Percentiles rank a stretch among this genome's conserved stretches.
phyloP scores from a whole-genome alignment of 1,284 basidiomycete genomes.

The Hypsizygus ulmarius region DNA sequence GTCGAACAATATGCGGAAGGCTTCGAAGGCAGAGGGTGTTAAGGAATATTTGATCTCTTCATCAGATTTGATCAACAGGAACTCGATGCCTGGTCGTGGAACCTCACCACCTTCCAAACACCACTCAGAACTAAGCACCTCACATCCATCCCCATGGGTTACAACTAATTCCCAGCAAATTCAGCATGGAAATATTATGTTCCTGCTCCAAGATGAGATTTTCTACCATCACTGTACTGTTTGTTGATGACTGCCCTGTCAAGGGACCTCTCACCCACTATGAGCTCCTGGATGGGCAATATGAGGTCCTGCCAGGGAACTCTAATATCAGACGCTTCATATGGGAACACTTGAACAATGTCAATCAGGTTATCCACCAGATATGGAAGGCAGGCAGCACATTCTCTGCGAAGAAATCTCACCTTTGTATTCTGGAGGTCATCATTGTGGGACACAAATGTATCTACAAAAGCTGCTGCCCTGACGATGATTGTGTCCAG shows the following conservation, averaged over 20 bases:
- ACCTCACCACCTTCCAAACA: constrained; percentile 6
- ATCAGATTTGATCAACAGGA: constrained; percentile 1
- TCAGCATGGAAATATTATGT: constrained; percentile 35
- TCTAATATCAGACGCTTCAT: constrained; percentile 22
- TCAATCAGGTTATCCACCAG: constrained; percentile 11
- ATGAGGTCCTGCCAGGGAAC: constrained; percentile 22
- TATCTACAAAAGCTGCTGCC: constrained; percentile 23
- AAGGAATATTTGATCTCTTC: constrained; percentile 1
- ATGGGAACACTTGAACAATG: constrained; percentile 22
- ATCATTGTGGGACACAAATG: constrained; percentile 28
- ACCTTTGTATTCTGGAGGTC: constrained; percentile 19
- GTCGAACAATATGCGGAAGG: constrained; percentile 9
- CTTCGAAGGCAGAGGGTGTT: constrained; percentile 18
- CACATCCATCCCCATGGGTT: constrained; percentile 34
- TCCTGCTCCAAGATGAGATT: constrained; percentile 34
- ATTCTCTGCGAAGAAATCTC: constrained; percentile 25
- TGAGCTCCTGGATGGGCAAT: constrained; percentile 16
- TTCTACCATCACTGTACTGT: background rate
- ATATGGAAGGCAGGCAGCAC: constrained; percentile 24
- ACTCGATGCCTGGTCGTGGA: constrained; percentile 15
- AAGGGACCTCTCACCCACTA: constrained; percentile 24
- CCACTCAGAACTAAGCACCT: constrained; percentile 20
- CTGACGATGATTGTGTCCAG: constrained; percentile 21
- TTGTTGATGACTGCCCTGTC: constrained; percentile 16
- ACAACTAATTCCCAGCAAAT: constrained; percentile 34